Conservation (phyloP, 148 eudicot species). For the Camellia sinensis region DNA sequence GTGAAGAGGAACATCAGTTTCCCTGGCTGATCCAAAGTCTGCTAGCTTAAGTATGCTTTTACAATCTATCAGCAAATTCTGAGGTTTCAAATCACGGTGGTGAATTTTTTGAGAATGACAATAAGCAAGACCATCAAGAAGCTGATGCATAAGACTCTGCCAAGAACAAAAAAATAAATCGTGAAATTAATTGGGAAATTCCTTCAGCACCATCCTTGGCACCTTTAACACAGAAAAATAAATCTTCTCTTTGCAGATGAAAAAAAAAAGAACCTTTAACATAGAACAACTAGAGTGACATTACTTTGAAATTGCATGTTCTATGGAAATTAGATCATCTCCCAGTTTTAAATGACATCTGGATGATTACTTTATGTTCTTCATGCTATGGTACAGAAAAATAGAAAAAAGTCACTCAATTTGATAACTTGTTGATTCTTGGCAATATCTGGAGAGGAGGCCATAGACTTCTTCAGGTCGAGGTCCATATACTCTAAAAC, state of each 20-base stretch:
- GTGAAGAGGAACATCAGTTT: neutral
- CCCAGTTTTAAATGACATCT: no score
- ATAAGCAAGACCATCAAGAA: neutral
- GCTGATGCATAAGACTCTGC: neutral
- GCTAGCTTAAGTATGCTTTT: neutral
- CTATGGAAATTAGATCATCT: no score
- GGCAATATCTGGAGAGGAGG: neutral
- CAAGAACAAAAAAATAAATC: neutral
- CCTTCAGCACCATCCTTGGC: neutral
- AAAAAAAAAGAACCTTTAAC: neutral
- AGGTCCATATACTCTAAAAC: neutral
- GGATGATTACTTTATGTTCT: no score
- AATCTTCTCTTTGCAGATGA: no score
- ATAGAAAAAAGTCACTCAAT: neutral
- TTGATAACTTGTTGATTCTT: neutral
- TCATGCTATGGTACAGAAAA: no score
- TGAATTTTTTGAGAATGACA: neutral
- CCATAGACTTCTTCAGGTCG: neutral
- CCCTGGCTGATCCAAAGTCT: conserved; percentile 6
- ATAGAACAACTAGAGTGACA: no score
- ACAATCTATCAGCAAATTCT: conserved; percentile 1
- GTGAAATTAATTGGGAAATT: neutral
- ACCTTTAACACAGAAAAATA: no score
- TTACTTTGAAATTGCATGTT: no score
- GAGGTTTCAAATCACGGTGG: conserved; percentile 2